Conservation (phyloP, 208 protist genomes). For the Wallacemonas collosoma region DNA sequence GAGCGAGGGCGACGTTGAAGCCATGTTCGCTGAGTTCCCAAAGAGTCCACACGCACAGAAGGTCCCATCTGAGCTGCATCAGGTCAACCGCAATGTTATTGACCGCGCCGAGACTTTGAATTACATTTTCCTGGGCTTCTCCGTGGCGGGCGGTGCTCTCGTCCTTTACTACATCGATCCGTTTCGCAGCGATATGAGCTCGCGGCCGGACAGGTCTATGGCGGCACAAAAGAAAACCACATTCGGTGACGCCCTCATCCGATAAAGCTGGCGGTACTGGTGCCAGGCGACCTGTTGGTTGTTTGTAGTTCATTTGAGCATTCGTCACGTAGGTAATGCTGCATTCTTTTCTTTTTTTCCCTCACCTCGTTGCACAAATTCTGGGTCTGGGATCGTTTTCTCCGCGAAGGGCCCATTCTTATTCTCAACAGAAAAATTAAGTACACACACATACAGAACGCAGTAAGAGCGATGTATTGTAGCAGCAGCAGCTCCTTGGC, state of each 20-base stretch:
- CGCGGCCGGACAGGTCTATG: conserved; percentile 43
- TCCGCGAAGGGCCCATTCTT: too few species aligned
- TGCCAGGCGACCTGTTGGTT: too few species aligned
- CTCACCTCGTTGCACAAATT: too few species aligned
- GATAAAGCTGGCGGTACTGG: background rate
- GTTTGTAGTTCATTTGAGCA: too few species aligned
- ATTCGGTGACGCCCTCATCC: background rate
- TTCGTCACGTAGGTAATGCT: too few species aligned
- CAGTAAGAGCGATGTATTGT: too few species aligned
- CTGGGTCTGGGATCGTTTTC: too few species aligned
- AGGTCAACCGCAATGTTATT: conserved; percentile 40
- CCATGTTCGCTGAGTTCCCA: conserved; percentile 69
- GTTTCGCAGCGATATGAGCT: conserved; percentile 37
- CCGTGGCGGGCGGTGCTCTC: conserved; percentile 3
- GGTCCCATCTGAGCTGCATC: conserved; percentile 58
- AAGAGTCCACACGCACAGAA: conserved; percentile 40
- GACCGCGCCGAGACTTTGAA: conserved; percentile 45
- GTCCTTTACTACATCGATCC: conserved; percentile 41
- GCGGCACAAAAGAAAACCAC: conserved; percentile 15
- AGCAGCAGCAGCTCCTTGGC: too few species aligned
- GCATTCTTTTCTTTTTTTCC: too few species aligned
- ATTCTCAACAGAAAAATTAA: too few species aligned
- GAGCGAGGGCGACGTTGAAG: conserved; percentile 47
- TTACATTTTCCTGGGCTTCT: conserved; percentile 27
- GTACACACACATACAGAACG: too few species aligned